phyloP scores from a whole-genome alignment of 2,329 filamentous ascomycete species.

The Fusarium tanahbumbuense region DNA sequence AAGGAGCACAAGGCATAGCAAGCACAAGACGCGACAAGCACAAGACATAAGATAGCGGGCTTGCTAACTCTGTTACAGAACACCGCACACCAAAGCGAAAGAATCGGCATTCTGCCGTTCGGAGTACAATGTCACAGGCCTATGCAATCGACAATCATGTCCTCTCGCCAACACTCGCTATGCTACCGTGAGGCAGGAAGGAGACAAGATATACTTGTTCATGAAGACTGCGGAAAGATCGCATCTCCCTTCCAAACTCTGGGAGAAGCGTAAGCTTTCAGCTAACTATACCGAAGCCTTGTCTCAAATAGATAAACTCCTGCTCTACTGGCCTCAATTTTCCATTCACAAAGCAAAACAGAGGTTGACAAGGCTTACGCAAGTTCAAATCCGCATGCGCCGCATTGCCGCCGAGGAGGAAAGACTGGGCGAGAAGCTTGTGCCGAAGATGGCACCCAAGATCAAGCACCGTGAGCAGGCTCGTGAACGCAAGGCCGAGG shows the following conservation, averaged over 20 bases:
- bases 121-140: slow-evolving; percentile 86
- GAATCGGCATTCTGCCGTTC: slow-evolving; percentile 81
- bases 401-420: slow-evolving; percentile 90
- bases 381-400: slow-evolving; percentile 85
- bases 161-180: slow-evolving; percentile 92
- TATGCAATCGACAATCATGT: slow-evolving; percentile 89
- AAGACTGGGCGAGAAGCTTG: slow-evolving; percentile 85
- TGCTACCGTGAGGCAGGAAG: slow-evolving; percentile 89
- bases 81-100: slow-evolving; percentile 4
- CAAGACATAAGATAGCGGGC: background rate
- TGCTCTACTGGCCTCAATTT: slow-evolving; percentile 97
- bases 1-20: too few relatives aligned
- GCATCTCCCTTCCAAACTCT: slow-evolving; percentile 89
- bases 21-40: too few relatives aligned
- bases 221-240: slow-evolving; percentile 94
- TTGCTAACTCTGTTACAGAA: slow-evolving; percentile 66
- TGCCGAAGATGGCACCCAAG: slow-evolving; percentile 92
- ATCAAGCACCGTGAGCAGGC: slow-evolving; percentile 80
- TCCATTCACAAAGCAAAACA: slow-evolving; percentile 97
- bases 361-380: slow-evolving; percentile 88
- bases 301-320: slow-evolving; percentile 83
- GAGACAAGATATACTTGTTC: slow-evolving; percentile 90
- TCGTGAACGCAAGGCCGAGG: slow-evolving; percentile 80
- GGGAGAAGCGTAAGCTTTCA: slow-evolving; percentile 92
- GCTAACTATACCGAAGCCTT: slow-evolving; percentile 92